These are phyloP conservation scores for Apophysomyces trapeziformis DNA, from an alignment of 371 early-diverging fungal genomes.

Conservation along the genomic window DNA sequence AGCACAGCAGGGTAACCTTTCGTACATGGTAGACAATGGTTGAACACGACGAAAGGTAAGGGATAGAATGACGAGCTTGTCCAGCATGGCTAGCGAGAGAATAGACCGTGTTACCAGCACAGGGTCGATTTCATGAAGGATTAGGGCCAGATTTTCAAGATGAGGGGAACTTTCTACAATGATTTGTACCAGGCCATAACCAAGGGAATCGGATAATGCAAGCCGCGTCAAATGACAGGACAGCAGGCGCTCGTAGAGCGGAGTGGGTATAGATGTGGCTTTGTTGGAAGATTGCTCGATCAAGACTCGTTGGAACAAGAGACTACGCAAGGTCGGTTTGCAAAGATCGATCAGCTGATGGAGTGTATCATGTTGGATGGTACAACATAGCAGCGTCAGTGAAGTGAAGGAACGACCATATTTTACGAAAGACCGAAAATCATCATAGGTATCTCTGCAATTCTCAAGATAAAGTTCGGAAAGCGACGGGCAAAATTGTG, in stretches of 20 bases:
- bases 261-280: constrained; percentile 28
- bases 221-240: constrained; percentile 30
- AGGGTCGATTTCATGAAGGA: constrained; percentile 40
- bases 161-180: constrained; percentile 34
- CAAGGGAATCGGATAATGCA: constrained; percentile 42
- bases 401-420: constrained; percentile 31
- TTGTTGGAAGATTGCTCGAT: constrained; percentile 33
- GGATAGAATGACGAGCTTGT: constrained; percentile 33
- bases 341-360: constrained; percentile 19
- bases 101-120: constrained; percentile 24
- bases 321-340: constrained; percentile 15
- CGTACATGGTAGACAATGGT: constrained; percentile 26
- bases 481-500: constrained; percentile 38
- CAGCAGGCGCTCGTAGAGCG: constrained; percentile 20
- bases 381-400: constrained; percentile 42
- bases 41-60: constrained; percentile 38
- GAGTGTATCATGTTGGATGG: constrained; percentile 39
- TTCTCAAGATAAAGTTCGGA: constrained; percentile 44
- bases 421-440: constrained; percentile 36
- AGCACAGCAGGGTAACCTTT: constrained; percentile 39
- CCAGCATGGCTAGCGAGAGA: constrained; percentile 20
- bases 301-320: constrained; percentile 40
- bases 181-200: constrained; percentile 20
- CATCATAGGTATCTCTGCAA: constrained; percentile 52
- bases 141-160: constrained; percentile 42